Evolutionary conservation across 2,329 filamentous ascomycete species (phyloP).

Genomic region (Ceratocystis eucalypticola): DNA sequence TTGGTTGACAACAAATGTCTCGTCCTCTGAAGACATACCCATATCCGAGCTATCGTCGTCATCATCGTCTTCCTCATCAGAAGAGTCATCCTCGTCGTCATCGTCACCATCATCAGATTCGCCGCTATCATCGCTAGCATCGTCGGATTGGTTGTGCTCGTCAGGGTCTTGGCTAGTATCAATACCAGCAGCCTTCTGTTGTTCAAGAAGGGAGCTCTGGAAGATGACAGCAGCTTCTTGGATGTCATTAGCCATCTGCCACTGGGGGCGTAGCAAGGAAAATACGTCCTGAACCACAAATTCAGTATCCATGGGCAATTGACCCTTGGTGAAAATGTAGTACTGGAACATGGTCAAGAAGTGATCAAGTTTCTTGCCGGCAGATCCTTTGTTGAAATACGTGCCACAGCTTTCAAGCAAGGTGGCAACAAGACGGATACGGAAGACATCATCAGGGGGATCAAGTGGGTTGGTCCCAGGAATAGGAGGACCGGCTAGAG

Average conservation of each 20-base stretch:
- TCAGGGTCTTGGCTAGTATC: slow-evolving; percentile 60
- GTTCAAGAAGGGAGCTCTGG: slow-evolving; percentile 74
- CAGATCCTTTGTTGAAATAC: slow-evolving; percentile 85
- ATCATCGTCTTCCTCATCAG: slow-evolving; percentile 45
- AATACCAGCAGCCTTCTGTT: slow-evolving; percentile 65
- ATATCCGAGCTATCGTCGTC: slow-evolving; percentile 34
- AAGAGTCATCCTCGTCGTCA: slow-evolving; percentile 44
- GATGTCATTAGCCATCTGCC: slow-evolving; percentile 69
- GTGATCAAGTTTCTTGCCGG: slow-evolving; percentile 95
- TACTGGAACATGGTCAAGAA: slow-evolving; percentile 96
- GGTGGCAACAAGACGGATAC: slow-evolving; percentile 77
- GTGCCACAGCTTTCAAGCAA: slow-evolving; percentile 90
- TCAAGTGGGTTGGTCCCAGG: slow-evolving; percentile 72
- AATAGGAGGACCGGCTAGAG: slow-evolving; percentile 58
- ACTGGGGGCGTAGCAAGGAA: slow-evolving; percentile 71
- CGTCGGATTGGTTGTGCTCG: slow-evolving; percentile 66
- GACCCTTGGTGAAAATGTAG: slow-evolving; percentile 82
- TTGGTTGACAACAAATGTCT: slow-evolving; percentile 81
- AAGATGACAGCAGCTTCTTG: slow-evolving; percentile 77
- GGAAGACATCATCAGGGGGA: slow-evolving; percentile 87
- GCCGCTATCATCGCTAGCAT: slow-evolving; percentile 56
- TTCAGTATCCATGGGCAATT: slow-evolving; percentile 90
- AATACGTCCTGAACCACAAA: slow-evolving; percentile 93
- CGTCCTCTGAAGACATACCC: slow-evolving; percentile 50
- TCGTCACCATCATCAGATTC: slow-evolving; percentile 45